Evolutionary conservation across 306 rosid species (phyloP).

Genomic region (Castanospermum australe): DNA sequence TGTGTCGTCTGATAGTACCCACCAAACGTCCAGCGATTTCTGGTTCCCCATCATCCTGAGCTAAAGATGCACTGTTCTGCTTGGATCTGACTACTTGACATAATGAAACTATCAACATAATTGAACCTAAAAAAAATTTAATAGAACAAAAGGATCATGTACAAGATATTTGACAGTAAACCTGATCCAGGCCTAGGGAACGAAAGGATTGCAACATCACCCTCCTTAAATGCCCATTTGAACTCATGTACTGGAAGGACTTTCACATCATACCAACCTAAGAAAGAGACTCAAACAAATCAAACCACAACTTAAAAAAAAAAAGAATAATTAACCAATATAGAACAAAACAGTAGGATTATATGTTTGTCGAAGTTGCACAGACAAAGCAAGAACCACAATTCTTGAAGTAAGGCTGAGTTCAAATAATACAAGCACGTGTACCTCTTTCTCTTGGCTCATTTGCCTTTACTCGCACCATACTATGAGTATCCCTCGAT

Average conservation of each 20-base stretch:
- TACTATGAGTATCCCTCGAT: slow-evolving; percentile 84
- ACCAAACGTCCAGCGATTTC: slow-evolving; percentile 86
- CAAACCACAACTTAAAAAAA: slow-evolving; percentile 19
- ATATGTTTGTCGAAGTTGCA: slow-evolving; percentile 18
- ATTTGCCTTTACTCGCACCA: slow-evolving; percentile 83
- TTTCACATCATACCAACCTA: slow-evolving; percentile 97
- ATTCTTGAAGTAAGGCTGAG: not conserved
- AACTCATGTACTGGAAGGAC: slow-evolving; percentile 84
- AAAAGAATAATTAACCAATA: not conserved
- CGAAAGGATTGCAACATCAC: slow-evolving; percentile 97
- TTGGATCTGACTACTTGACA: slow-evolving; percentile 70
- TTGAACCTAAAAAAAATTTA: not conserved
- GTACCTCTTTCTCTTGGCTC: slow-evolving; percentile 98
- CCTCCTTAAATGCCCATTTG: slow-evolving; percentile 98
- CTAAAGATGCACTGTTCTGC: slow-evolving; percentile 54
- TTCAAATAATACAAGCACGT: not conserved
- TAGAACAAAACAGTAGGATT: not conserved
- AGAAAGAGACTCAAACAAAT: slow-evolving; percentile 17
- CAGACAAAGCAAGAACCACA: slow-evolving; percentile 7
- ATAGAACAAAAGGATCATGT: not conserved
- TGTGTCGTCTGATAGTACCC: slow-evolving; percentile 91
- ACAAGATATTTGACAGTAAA: slow-evolving; percentile 36
- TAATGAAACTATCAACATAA: slow-evolving; percentile 17
- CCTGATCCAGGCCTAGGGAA: slow-evolving; percentile 95
- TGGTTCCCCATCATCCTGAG: slow-evolving; percentile 65